phyloP scores from a whole-genome alignment of 805 yeast species.

The Schwanniomyces pseudopolymorphus region DNA sequence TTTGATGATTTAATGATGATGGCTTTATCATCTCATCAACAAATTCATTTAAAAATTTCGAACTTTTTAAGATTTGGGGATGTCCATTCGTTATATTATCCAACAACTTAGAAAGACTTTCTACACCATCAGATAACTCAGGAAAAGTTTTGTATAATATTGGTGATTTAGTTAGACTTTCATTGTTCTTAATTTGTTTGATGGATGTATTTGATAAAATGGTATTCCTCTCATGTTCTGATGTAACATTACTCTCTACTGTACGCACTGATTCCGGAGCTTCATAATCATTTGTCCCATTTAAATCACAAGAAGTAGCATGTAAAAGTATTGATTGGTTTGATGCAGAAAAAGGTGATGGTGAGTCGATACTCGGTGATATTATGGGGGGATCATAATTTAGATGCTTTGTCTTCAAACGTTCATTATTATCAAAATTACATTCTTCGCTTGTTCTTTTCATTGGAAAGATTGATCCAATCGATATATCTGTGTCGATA shows the following conservation, averaged over 20 bases:
- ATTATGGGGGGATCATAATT: not conserved
- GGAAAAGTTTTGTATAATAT: not conserved
- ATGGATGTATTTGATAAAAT: not conserved
- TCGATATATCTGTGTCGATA: not conserved
- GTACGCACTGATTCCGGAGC: not conserved
- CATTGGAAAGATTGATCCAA: not conserved
- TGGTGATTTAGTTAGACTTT: not conserved
- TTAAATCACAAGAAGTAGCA: not conserved
- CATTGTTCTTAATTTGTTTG: not conserved
- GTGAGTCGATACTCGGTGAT: slow-evolving; percentile 2
- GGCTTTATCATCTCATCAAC: slow-evolving; percentile 7
- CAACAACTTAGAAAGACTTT: slow-evolving; percentile 22
- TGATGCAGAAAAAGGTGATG: slow-evolving; percentile 13
- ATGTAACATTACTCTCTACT: not conserved
- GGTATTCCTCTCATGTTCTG: not conserved
- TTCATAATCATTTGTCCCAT: not conserved
- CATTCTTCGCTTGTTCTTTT: not conserved
- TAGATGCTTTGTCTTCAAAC: not conserved
- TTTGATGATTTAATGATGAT: not conserved
- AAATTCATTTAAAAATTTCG: slow-evolving; percentile 26
- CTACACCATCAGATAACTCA: slow-evolving; percentile 25
- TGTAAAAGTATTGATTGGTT: slow-evolving; percentile 8
- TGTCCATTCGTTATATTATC: slow-evolving; percentile 26
- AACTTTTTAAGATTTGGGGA: slow-evolving; percentile 23
- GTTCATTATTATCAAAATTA: not conserved